These are phyloP conservation scores for Teratosphaeria pseudoeucalypti DNA, from an alignment of 2,329 filamentous ascomycete species.

Conservation along the genomic window DNA sequence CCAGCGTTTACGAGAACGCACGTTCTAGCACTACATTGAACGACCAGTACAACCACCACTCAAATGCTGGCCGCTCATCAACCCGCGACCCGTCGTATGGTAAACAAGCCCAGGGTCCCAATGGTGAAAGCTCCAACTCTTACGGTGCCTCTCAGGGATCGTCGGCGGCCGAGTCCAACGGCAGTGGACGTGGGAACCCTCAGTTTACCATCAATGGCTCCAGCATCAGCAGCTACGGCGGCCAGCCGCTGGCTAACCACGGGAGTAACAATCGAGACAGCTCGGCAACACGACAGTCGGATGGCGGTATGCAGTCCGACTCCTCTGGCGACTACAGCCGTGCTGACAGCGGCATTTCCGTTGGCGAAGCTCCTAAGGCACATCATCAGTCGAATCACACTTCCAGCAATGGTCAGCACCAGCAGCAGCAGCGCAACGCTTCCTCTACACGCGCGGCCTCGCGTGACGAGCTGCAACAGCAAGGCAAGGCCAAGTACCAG, in stretches of 20 bases:
- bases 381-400: neutral
- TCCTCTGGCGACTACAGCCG: neutral
- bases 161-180: neutral
- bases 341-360: neutral
- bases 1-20: neutral
- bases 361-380: neutral
- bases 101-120: neutral
- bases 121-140: neutral
- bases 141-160: neutral
- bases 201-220: neutral
- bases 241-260: neutral
- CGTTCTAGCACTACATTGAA: neutral
- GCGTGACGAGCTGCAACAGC: neutral
- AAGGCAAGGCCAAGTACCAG: neutral
- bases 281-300: neutral
- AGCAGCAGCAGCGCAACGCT: neutral
- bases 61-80: neutral
- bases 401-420: neutral
- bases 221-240: neutral
- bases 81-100: neutral
- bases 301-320: neutral
- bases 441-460: neutral
- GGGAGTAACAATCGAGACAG: neutral
- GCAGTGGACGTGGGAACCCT: neutral
- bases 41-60: neutral